Evolutionary conservation across 148 eudicot genomes (phyloP).

Genomic region (Nepenthes gracilis): DNA sequence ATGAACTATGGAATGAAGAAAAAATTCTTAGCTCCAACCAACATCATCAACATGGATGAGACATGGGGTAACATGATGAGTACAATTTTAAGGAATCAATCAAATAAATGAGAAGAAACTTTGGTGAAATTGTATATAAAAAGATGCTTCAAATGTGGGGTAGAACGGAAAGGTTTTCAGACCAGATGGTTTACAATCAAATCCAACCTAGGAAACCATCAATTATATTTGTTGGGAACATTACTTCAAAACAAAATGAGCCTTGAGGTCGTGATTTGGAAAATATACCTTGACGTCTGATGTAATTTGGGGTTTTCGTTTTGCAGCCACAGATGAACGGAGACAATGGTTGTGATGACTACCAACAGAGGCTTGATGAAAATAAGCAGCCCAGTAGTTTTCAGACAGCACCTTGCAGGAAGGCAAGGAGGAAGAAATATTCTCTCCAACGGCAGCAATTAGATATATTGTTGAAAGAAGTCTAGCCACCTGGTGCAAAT

Average conservation of each 20-base stretch:
- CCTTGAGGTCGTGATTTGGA: not conserved
- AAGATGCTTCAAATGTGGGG: too few relatives aligned
- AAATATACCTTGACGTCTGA: conserved; percentile 35
- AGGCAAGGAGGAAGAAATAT: conserved; percentile 14
- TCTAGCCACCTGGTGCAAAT: conserved; percentile 56
- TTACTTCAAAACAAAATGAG: too few relatives aligned
- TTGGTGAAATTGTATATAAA: too few relatives aligned
- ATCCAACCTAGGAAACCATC: too few relatives aligned
- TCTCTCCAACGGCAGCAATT: conserved; percentile 31
- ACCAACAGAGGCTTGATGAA: conserved; percentile 90
- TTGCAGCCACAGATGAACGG: conserved; percentile 25
- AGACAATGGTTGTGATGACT: conserved; percentile 46
- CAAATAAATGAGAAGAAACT: too few relatives aligned
- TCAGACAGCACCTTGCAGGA: conserved; percentile 29
- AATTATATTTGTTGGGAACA: not conserved
- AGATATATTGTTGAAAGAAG: conserved; percentile 63
- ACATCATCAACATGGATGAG: too few relatives aligned
- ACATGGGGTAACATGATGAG: too few relatives aligned
- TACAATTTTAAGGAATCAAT: too few relatives aligned
- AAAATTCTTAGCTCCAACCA: too few relatives aligned
- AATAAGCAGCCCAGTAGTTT: conserved; percentile 70
- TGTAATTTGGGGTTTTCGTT: conserved; percentile 15
- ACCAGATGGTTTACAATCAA: too few relatives aligned
- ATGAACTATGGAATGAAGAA: too few relatives aligned
- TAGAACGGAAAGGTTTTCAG: too few relatives aligned